Base-by-base conservation (phyloP, 768 basidiomycete species). In the Asterophora lycoperdoides region DNA sequence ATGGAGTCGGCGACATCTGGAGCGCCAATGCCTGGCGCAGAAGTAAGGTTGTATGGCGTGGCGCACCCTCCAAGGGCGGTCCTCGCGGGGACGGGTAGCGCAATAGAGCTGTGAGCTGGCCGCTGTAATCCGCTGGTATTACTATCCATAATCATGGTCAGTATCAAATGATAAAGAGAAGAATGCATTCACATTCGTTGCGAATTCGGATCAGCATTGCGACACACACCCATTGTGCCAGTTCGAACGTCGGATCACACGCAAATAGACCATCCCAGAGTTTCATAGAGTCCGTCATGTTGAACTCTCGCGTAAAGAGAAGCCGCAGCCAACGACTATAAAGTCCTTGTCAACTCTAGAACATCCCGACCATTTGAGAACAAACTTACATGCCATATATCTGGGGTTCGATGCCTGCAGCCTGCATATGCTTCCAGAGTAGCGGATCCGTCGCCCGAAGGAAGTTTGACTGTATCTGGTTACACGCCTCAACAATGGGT, bases 181-280 rank as follows among this genome's bases (percentile, higher is more conserved):
- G 15, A 36, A 18, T 37, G 15, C 18, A 38, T 44, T 68, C 57
- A 93, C 93, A 66, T 60, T 88, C 77, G 60, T 93, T 93, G 41
- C 96, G 84, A 59, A 97, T 90, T 45, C 96, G 83, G 47, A 98
- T 80, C 14, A 99, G 78, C 93, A 98, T 94, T 1, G 92, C 89
- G 15, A 97, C 84, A 60, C 91, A 93, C 43, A 95, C 72, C 86
- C 89, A 94, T 45, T 84, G 82, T 1, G 86, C 81, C 32, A 96
- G 68, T 43, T 85, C 81, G 23, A 95, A 71, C 0, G 84, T 74
- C 15, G 88, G 78, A 68, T 93, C 90, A 52, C 83, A 85, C 0
- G 95, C 91, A 64, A 99, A 95, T 8, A 98, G 64, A 1, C 87
- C 93, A 64, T 99, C 96, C 96, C 96, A 98, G n/a, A 99, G 62